Base-by-base conservation (phyloP, 495 filamentous ascomycete genomes). In the Podospora comata region DNA sequence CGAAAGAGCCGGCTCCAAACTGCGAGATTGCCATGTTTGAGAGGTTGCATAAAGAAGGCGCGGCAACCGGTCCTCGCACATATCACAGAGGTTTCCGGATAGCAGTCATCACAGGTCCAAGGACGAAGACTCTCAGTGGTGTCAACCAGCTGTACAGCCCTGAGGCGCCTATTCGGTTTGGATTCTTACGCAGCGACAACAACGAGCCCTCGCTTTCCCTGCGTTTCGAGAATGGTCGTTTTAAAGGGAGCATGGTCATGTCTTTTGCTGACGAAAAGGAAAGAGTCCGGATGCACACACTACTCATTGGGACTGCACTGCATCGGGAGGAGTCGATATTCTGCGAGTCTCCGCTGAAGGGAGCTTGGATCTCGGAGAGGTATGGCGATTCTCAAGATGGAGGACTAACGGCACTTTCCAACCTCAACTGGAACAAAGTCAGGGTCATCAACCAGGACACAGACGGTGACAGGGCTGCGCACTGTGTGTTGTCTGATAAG, bases 81-180 rank as follows among this genome's bases (percentile, higher is more conserved):
- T 83, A 88, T 66, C 92, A 95, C 72, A 84, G 85, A 48, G 93
- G 93, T 1, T 93, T 90, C 78, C 86, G 93, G 15, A 76, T 96
- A 62, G 83, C 87, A 7, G 84, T 94, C 4, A 82, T 91, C 18
- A 96, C 93, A 0, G 90, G 87, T 34, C 86, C 92, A 4, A 89
- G 86, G 67, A 88, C 86, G 61, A 92, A 93, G 72, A 89, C 88
- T 1, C 78, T 96, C 16, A 91, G 89, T 73, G 89, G 87, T 60
- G 81, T 94, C 55, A 87, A 85, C 62, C 89, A 93, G 75, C 74
- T 84, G 23, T 80, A 92, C 30, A 81, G 83, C 9, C 80, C 85
- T 9, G 84, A 85, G 23, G 74, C 81, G 1, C 91, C 91, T 0
- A 80, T 95, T 32, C 85, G 91, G 19, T 96, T 93, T 73, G 88